These are phyloP conservation scores for carrot (Daucus carota) DNA, from an alignment of 129 eudicot species.

Conservation along the genomic window DH1_v3.0 NC_030386.2:28664501-28665000, in stretches of 20 bases:
- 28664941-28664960: constrained; percentile 4
- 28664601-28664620: constrained; percentile 26
- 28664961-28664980: neutral
- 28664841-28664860: constrained; percentile 33
- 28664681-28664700: constrained; percentile 80
- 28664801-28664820: constrained; percentile 63
- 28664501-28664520: constrained; percentile 28
- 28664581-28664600: constrained; percentile 17
- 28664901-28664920: neutral
- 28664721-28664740: neutral
- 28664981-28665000: constrained; percentile 74
- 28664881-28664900: constrained; percentile 80
- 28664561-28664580: neutral
- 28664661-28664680: constrained; percentile 89
- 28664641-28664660: constrained; percentile 83
- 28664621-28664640: constrained; percentile 45
- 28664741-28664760: neutral
- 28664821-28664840: constrained; percentile 46
- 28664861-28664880: constrained; percentile 33
- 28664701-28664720: neutral
- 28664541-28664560: neutral
- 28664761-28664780: neutral
- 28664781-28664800: constrained; percentile 61
- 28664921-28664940: neutral
- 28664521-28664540: neutral